A percentile compares a stretch with the other conserved stretches of the same genome.
phyloP scores from a whole-genome alignment of 164 flowering plant genomes.

The Liquidambar formosana region DNA sequence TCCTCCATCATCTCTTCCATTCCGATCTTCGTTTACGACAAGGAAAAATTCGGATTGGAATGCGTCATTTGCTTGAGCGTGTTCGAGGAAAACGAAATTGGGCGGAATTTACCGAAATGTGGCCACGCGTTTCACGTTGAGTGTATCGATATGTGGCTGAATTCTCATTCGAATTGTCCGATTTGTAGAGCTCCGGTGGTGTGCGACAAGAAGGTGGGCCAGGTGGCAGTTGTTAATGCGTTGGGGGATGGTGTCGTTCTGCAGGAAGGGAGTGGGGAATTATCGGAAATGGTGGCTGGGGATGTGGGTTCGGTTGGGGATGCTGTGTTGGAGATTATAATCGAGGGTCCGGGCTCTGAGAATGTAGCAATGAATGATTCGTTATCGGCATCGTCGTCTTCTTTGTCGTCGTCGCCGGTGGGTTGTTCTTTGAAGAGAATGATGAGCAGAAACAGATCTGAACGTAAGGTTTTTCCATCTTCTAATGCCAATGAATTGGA shows the following conservation, averaged over 20 bases:
- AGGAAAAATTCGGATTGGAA: constrained; percentile 25
- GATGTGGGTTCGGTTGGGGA: neutral
- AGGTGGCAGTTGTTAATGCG: neutral
- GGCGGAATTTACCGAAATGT: constrained; percentile 48
- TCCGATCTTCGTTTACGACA: constrained; percentile 45
- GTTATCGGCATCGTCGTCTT: constrained; percentile 7
- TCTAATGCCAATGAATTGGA: constrained; percentile 15
- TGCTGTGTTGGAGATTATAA: constrained; percentile 9
- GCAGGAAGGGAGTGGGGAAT: neutral
- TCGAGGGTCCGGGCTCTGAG: constrained; percentile 15
- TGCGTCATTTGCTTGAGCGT: constrained; percentile 60
- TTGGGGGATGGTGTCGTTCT: neutral
- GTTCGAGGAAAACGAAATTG: constrained; percentile 52
- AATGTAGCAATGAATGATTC: neutral
- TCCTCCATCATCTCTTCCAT: constrained; percentile 39
- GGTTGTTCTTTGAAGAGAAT: constrained; percentile 45
- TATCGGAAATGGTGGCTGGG: neutral
- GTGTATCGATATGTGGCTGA: constrained; percentile 75
- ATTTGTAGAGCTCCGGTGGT: constrained; percentile 53
- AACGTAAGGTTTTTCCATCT: constrained; percentile 36
- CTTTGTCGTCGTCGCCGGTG: constrained; percentile 14
- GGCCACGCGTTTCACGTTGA: constrained; percentile 60
- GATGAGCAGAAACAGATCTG: constrained; percentile 45
- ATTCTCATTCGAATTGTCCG: constrained; percentile 58
- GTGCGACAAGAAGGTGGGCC: constrained; percentile 7